phyloP scores from a whole-genome alignment of 2,329 filamentous ascomycete genomes.

The Aspergillus fumigatiaffinis region DNA sequence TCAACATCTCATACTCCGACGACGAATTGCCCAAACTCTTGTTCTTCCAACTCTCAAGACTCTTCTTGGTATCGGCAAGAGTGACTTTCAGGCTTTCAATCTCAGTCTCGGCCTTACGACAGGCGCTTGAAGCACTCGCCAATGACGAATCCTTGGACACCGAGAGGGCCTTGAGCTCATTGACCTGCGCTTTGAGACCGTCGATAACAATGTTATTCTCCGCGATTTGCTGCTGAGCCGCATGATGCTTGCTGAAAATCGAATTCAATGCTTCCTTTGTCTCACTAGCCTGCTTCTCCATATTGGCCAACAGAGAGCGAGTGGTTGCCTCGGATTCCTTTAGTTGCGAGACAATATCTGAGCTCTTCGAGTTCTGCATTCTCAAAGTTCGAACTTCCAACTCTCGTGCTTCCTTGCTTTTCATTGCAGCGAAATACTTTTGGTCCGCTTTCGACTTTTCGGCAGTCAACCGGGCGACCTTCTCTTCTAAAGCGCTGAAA shows the following conservation, averaged over 20 bases:
- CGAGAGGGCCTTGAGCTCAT: conserved; percentile 70
- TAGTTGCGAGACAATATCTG: conserved; percentile 86
- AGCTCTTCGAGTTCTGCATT: conserved; percentile 81
- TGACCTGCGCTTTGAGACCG: conserved; percentile 68
- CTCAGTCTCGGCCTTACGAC: conserved; percentile 63
- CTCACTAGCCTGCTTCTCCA: conserved; percentile 88
- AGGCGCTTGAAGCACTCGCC: conserved; percentile 59
- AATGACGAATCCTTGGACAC: conserved; percentile 70
- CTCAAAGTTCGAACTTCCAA: conserved; percentile 75
- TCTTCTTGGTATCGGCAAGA: conserved; percentile 74
- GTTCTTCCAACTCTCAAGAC: conserved; percentile 78
- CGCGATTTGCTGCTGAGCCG: conserved; percentile 65
- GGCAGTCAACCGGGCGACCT: conserved; percentile 66
- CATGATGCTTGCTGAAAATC: conserved; percentile 68
- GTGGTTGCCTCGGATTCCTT: conserved; percentile 85
- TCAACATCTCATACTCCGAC: conserved; percentile 77
- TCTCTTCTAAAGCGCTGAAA: conserved; percentile 70
- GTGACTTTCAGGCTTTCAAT: conserved; percentile 74
- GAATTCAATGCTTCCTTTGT: conserved; percentile 73
- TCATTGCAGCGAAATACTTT: conserved; percentile 95
- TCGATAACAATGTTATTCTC: conserved; percentile 70
- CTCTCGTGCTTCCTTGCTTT: conserved; percentile 82
- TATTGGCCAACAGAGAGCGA: conserved; percentile 69
- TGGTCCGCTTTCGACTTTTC: conserved; percentile 97
- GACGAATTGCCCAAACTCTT: conserved; percentile 78